Conservation (phyloP, 1,139 yeast genomes). For the Eremothecium cymbalariae region DNA sequence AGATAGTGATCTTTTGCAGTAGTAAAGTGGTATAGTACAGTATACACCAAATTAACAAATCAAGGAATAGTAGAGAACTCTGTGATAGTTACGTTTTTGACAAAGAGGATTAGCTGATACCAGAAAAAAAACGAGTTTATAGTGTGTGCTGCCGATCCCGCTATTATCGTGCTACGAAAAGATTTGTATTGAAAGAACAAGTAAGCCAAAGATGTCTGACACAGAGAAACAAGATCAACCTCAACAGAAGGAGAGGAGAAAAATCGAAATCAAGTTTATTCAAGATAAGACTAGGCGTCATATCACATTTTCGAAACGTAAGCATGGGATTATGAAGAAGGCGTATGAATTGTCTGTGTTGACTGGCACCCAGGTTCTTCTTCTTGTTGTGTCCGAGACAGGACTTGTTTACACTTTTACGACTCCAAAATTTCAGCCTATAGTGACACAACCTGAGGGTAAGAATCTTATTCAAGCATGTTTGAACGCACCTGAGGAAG, state of each 20-base stretch:
- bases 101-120: slow-evolving; percentile 6
- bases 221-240: slow-evolving; percentile 8
- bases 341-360: slow-evolving; percentile 93
- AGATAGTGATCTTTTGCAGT: slow-evolving; percentile 4
- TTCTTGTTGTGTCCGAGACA: slow-evolving; percentile 92
- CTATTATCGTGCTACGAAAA: neutral
- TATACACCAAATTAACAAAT: slow-evolving; percentile 4
- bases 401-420: slow-evolving; percentile 98
- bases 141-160: slow-evolving; percentile 3
- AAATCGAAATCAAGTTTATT: slow-evolving; percentile 92
- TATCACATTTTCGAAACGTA: slow-evolving; percentile 92
- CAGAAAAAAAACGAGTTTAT: slow-evolving; percentile 2
- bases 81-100: slow-evolving; percentile 4
- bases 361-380: slow-evolving; percentile 92
- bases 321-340: slow-evolving; percentile 98
- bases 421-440: slow-evolving; percentile 94
- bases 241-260: slow-evolving; percentile 62
- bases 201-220: slow-evolving; percentile 8
- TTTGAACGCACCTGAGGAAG: slow-evolving; percentile 76
- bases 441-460: slow-evolving; percentile 95
- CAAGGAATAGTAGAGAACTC: neutral
- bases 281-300: slow-evolving; percentile 97
- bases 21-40: too few relatives aligned
- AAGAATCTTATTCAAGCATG: slow-evolving; percentile 95
- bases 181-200: slow-evolving; percentile 1